Evolutionary conservation across 208 protist genomes (phyloP).

Genomic region (Wallacemonas rigidus): DNA sequence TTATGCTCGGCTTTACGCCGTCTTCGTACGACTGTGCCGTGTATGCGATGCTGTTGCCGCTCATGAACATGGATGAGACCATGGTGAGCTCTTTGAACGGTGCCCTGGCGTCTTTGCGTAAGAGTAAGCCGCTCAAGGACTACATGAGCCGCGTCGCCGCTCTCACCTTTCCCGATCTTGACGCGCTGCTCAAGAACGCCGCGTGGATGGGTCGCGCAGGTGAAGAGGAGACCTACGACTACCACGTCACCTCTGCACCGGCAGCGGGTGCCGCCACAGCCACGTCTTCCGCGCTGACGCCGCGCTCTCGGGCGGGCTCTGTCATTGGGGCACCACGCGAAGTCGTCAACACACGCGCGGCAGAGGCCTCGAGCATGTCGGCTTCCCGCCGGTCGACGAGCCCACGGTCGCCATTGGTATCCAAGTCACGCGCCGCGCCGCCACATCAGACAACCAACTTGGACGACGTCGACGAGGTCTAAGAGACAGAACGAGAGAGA

Average conservation of each 20-base stretch:
- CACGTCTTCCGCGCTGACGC: background rate
- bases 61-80: slow-evolving; percentile 19
- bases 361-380: background rate
- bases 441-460: background rate
- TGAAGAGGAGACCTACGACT: slow-evolving; percentile 11
- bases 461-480: slow-evolving; percentile 7
- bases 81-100: slow-evolving; percentile 7
- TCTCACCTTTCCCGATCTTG: slow-evolving; percentile 35
- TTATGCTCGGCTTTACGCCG: slow-evolving; percentile 33
- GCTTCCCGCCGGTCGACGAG: background rate
- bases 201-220: slow-evolving; percentile 8
- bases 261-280: background rate
- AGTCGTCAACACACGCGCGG: slow-evolving; percentile 7
- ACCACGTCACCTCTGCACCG: background rate
- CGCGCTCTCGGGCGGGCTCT: background rate
- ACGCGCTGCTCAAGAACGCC: slow-evolving; percentile 17
- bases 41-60: slow-evolving; percentile 33
- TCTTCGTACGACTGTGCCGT: slow-evolving; percentile 38
- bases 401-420: too few relatives aligned
- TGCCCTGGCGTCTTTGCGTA: slow-evolving; percentile 16
- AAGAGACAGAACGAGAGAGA: background rate
- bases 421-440: background rate
- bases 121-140: slow-evolving; percentile 18
- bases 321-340: background rate
- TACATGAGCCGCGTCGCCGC: slow-evolving; percentile 31